Evolutionary conservation across 805 yeast species (phyloP).

Genomic region (Candida cerambycidarum): DNA sequence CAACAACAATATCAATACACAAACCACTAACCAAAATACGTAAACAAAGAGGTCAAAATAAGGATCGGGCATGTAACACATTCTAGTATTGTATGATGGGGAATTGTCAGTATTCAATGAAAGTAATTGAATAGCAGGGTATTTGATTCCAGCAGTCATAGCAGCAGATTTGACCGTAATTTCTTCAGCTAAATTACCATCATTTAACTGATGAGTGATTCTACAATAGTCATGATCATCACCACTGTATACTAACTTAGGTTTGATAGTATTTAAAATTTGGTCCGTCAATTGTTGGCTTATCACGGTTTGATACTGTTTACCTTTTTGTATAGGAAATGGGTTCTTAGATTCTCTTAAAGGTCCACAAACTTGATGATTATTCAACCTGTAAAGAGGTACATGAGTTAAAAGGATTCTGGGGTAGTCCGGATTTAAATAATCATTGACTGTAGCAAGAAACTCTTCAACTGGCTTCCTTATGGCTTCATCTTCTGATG

Average conservation of each 20-base stretch:
- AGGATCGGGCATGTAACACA: slow-evolving; percentile 61
- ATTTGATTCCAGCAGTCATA: slow-evolving; percentile 42
- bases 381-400: slow-evolving; percentile 74
- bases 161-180: slow-evolving; percentile 40
- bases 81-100: slow-evolving; percentile 38
- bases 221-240: slow-evolving; percentile 98
- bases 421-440: slow-evolving; percentile 43
- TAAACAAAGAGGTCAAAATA: slow-evolving; percentile 43
- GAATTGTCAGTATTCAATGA: slow-evolving; percentile 28
- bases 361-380: slow-evolving; percentile 68
- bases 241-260: slow-evolving; percentile 76
- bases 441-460: slow-evolving; percentile 34
- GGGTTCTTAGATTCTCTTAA: slow-evolving; percentile 62
- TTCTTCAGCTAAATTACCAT: slow-evolving; percentile 22
- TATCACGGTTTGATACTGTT: slow-evolving; percentile 85
- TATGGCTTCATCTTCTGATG: slow-evolving; percentile 50
- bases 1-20: slow-evolving; percentile 16
- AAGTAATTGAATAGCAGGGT: slow-evolving; percentile 43
- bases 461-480: slow-evolving; percentile 54
- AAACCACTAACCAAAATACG: slow-evolving; percentile 18
- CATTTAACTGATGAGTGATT: slow-evolving; percentile 48
- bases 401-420: slow-evolving; percentile 80
- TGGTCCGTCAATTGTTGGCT: slow-evolving; percentile 56
- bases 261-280: slow-evolving; percentile 59
- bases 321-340: slow-evolving; percentile 73